Evolutionary conservation across 2,329 filamentous ascomycete genomes (phyloP).

Genomic region (Tolypocladium ovalisporum): DNA sequence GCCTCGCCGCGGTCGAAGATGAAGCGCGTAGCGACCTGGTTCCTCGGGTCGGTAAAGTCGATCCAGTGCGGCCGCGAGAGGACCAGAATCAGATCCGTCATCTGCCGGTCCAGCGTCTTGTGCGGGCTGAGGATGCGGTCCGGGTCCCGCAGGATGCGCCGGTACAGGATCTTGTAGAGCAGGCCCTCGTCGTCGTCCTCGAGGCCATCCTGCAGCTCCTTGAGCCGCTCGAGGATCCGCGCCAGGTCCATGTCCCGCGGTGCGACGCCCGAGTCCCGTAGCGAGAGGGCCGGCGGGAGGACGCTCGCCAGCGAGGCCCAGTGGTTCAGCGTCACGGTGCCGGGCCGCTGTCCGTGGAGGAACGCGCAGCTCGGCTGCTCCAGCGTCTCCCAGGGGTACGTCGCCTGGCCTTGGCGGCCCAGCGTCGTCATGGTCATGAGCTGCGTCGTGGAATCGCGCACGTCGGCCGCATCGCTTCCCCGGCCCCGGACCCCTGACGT

Average conservation of each 20-base stretch:
- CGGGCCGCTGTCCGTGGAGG: constrained; percentile 53
- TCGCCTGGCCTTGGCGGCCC: constrained; percentile 28
- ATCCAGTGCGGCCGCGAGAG: constrained; percentile 62
- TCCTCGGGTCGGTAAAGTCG: constrained; percentile 58
- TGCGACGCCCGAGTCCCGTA: constrained; percentile 45
- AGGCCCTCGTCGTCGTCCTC: constrained; percentile 47
- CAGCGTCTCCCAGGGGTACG: constrained; percentile 56
- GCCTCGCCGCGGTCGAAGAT: constrained; percentile 50
- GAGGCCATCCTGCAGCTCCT: constrained; percentile 43
- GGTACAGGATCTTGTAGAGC: constrained; percentile 56
- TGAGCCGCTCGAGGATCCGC: constrained; percentile 47
- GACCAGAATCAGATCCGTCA: constrained; percentile 59
- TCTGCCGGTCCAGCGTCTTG: constrained; percentile 57
- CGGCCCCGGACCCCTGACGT: constrained; percentile 30
- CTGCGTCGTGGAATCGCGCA: constrained; percentile 45
- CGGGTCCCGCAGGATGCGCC: constrained; percentile 55
- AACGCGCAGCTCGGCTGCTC: constrained; percentile 66
- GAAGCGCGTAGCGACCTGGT: constrained; percentile 64
- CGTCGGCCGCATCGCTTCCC: constrained; percentile 35
- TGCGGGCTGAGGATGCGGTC: constrained; percentile 51
- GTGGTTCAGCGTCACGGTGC: constrained; percentile 62
- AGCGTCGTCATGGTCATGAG: constrained; percentile 44
- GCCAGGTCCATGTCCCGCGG: constrained; percentile 51
- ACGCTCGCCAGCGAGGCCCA: constrained; percentile 52
- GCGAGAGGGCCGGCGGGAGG: constrained; percentile 42